These are phyloP conservation scores for Iberis pinnata DNA, from an alignment of 345 rosid genomes.

Conservation along the genomic window DNA sequence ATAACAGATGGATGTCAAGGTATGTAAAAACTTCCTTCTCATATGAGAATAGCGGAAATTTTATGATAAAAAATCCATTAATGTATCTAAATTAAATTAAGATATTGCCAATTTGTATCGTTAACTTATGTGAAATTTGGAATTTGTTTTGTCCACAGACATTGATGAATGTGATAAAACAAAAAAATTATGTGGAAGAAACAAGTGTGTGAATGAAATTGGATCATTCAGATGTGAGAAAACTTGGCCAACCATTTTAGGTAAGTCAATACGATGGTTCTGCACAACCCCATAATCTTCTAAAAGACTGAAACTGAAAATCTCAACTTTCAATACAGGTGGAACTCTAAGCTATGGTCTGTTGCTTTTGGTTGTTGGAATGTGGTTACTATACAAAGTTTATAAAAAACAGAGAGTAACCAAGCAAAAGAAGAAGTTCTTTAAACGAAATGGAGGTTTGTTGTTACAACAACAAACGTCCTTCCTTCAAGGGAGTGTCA, in stretches of 20 bases:
- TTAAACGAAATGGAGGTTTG: conserved; percentile 33
- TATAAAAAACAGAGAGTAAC: not conserved
- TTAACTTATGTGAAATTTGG: not conserved
- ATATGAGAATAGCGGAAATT: too few relatives aligned
- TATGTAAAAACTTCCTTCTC: conserved; percentile 1
- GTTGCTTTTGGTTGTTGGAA: conserved; percentile 6
- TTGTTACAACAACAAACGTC: conserved; percentile 30
- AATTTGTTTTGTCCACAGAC: conserved; percentile 3
- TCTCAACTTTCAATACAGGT: conserved; percentile 13
- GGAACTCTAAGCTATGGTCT: conserved; percentile 10
- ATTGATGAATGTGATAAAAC: conserved; percentile 15
- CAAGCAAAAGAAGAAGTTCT: conserved; percentile 22
- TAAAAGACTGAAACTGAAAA: not conserved
- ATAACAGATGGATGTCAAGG: conserved; percentile 30
- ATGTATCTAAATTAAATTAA: too few relatives aligned
- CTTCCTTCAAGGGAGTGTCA: conserved; percentile 13
- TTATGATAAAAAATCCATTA: too few relatives aligned
- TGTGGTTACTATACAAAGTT: conserved; percentile 4
- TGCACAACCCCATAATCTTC: not conserved
- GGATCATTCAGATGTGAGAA: conserved; percentile 21
- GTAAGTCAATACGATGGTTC: not conserved
- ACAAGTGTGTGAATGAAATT: not conserved
- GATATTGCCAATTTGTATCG: too few relatives aligned
- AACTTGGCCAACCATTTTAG: conserved; percentile 15
- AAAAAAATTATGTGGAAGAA: not conserved